Evolutionary conservation across 257 asterid genomes (phyloP).

Genomic region (Buddleja alternifolia): DNA sequence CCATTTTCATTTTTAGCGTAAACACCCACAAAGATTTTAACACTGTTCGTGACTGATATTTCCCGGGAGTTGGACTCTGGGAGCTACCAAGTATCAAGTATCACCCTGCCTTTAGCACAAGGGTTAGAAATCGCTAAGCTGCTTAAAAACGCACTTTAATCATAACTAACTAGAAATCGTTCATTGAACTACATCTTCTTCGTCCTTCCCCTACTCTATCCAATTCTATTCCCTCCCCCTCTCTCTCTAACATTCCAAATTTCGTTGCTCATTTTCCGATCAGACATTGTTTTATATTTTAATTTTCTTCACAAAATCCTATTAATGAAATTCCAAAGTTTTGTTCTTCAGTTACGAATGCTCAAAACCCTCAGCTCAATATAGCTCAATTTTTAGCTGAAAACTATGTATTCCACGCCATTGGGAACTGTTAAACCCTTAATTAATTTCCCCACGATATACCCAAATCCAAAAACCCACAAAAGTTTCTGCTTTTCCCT

Average conservation of each 20-base stretch:
- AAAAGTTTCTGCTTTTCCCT: constrained; percentile 28
- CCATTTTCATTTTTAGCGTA: no score
- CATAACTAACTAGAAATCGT: no score
- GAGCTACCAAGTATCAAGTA: no score
- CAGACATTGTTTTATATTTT: not conserved
- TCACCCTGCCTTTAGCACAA: no score
- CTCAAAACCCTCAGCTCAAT: constrained; percentile 18
- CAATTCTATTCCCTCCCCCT: not conserved
- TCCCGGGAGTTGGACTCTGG: no score
- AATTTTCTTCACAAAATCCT: not conserved
- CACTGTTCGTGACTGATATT: no score
- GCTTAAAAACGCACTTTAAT: no score
- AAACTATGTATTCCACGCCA: constrained; percentile 42
- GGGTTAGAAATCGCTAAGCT: no score
- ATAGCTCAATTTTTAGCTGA: constrained; percentile 17
- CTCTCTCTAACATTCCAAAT: not conserved
- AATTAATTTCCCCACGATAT: constrained; percentile 41
- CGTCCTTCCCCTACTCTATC: constrained; percentile 15
- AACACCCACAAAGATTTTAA: no score
- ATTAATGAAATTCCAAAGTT: not conserved
- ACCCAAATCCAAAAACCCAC: constrained; percentile 35
- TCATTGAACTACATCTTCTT: constrained; percentile 1
- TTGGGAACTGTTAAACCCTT: constrained; percentile 44
- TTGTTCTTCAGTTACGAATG: constrained; percentile 25
- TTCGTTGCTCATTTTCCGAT: not conserved